These are phyloP conservation scores for Rhytidhysteron rufulum DNA, from an alignment of 2,329 filamentous ascomycete species.

Conservation along the genomic window DNA sequence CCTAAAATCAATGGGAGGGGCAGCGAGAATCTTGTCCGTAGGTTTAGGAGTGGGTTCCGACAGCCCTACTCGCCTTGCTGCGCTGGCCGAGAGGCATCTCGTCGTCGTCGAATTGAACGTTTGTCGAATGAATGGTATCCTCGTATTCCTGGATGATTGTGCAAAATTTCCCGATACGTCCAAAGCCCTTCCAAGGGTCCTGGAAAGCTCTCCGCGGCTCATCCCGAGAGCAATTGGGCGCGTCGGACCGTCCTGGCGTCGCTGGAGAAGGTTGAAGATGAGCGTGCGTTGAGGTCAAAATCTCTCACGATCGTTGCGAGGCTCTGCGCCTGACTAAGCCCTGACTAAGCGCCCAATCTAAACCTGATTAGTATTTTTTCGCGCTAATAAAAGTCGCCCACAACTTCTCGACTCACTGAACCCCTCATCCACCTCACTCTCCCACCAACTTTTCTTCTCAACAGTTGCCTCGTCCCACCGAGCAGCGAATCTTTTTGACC, in stretches of 20 bases:
- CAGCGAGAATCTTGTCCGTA: slow-evolving; percentile 34
- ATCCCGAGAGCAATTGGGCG: slow-evolving; percentile 17
- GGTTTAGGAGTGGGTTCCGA: slow-evolving; percentile 20
- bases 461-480: slow-evolving; percentile 11
- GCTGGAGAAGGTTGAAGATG: not conserved
- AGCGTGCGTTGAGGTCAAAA: not conserved
- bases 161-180: slow-evolving; percentile 17
- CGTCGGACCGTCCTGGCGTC: slow-evolving; percentile 8
- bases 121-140: slow-evolving; percentile 16
- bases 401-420: not conserved
- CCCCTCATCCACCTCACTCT: not conserved
- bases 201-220: slow-evolving; percentile 28
- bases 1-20: slow-evolving; percentile 43
- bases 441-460: slow-evolving; percentile 1
- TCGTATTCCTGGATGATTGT: slow-evolving; percentile 19
- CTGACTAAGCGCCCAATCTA: slow-evolving; percentile 3
- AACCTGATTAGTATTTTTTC: not conserved
- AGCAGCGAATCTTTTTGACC: slow-evolving; percentile 44
- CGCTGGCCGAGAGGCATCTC: slow-evolving; percentile 32
- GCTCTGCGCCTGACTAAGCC: slow-evolving; percentile 1
- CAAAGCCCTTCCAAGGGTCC: slow-evolving; percentile 22
- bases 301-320: not conserved
- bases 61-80: slow-evolving; percentile 19
- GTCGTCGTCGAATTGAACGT: slow-evolving; percentile 15
- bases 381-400: not conserved